Evolutionary conservation across 805 yeast genomes (phyloP), one percentile per base, ranked within the genome.

Genomic region (Schizosaccharomyces cryophilus): DNA sequence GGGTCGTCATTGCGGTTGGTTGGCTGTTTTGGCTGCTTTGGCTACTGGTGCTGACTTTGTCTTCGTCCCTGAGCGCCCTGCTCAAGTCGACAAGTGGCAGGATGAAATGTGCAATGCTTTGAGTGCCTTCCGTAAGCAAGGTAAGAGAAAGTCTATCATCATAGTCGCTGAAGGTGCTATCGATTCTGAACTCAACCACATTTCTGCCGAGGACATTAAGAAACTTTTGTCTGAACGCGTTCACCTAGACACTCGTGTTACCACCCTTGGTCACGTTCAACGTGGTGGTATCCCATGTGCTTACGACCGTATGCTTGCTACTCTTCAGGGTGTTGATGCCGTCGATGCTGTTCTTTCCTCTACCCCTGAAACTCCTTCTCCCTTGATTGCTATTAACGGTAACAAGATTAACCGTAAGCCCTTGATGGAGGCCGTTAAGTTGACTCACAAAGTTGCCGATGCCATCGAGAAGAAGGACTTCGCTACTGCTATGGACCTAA

Each of bases 1-100:
- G 98, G 98, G 98, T 64, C 82, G 98, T 70, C 96, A 93, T 72
- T 93, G 98, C 77, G 98, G 98, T 64, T 93, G 98, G 98, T 79
- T 93, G 67, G 97, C 94, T 1, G 75, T 93, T 66, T 89, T 88
- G 93, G 94, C 98, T 3, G 98, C 97, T 69, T 83, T 90, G 64
- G 88, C 97, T 55, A 87, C 96, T 35, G 85, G 93, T 67, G 97
- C 98, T 2, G 98, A 93, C 73, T 88, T 81, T 71, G 84, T 88
- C 63, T 83, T 93, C 67, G 85, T 93, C 65, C 98, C 98, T 42
- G 98, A 93, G 74, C 82, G 83, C 72, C 96, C 98, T 4, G 86
- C 95, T 6, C 73, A 76, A 61, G 75, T 83, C 21, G 76, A 76
- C 42, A 76, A 77, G 42, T 93, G 98, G 98, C 80, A 80, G 66